Base-by-base conservation (phyloP, 2,329 filamentous ascomycete genomes). In the Trichoderma arundinaceum region DNA sequence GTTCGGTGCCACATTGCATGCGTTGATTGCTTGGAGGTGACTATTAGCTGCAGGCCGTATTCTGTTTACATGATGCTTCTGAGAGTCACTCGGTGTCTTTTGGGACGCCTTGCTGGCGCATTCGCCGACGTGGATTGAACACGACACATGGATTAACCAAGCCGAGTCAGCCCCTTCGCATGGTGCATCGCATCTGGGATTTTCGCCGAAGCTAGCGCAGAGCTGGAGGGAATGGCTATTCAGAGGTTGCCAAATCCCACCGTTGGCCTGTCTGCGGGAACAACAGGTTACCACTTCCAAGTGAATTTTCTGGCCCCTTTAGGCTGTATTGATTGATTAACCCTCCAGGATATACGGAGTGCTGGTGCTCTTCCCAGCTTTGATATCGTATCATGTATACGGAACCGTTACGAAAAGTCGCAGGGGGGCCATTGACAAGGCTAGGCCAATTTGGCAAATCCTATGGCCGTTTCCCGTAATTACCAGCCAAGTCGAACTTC, bases 161-260 rank as follows among this genome's bases (percentile, higher is more conserved):
- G 49, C 28, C 59, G 59, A 62, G 59, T 62, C 59, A 62, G 59
- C 59, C 38, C 38, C 39, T 17, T 62, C 28, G 59, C 59, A 62
- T 62, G 13, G 49, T 13, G 39, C 59, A 62, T 53, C 38, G 39
- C 39, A n/a, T 62, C 28, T 35, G 32, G 48, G 12, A n/a, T 46
- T 48, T 17, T 54, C 48, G 48, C 32, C 59, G 39, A 54, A n/a
- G 48, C 49, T 46, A 53, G 4, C 17, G 38, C 39, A 53, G 39
- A 46, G 12, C 39, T 22, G 28, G 49, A 53, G 49, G 22, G 13
- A 41, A n/a, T 52, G 35, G 22, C 33, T 49, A 12, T 48, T 59
- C 13, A 19, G 32, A 28, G 10, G 43, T 10, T 13, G 41, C 28
- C 19, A 19, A 33, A 53, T 53, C n/a, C 32, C 49, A 8, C 33